Evolutionary conservation across 208 protist species (phyloP), one percentile per base, ranked within the genome.

Genomic region (Trypanosoma platydactyli): DNA sequence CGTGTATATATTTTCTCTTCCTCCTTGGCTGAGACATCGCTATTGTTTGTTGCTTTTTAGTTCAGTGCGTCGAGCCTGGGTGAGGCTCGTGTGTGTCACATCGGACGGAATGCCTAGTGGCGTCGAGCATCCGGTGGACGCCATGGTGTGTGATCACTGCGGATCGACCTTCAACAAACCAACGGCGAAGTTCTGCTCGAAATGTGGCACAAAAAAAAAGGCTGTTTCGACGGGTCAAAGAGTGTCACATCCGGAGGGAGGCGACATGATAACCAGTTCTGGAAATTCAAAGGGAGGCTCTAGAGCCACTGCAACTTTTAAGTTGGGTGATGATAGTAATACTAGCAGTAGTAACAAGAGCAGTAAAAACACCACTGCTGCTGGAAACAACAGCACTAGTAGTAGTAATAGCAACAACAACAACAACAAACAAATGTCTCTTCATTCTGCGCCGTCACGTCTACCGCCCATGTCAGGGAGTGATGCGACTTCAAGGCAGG

Each of bases 111-210:
- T 51, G 20, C 11, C 3, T 49, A 30, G 44, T n/a, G n/a, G 38
- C 51, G 15, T 16, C 24, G 25, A 1, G 13, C 33, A 42, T 2
- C n/a, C 15, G 35, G 50, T 24, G 41, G 20, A 6, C 12, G 55
- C 15, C 29, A 52, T 41, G 22, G 44, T 64, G 35, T 94, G 89
- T 48, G 51, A 73, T 7, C 59, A 82, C 24, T 96, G 90, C 71
- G 84, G 88, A 25, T 57, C 85, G 16, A n/a, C 68, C 13, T 94
- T 87, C 61, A 88, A 65, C 35, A 90, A 87, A 46, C 6, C 63
- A 4, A 92, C 66, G 18, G 90, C 90, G 3, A 87, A 87, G 55
- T 96, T 96, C 57, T 96, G 90, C 55, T 80, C 78, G 40, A 89
- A 88, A 56, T 96, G 90, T 64, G 90, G 90, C 18, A 70, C 70